Conservation (phyloP, 1,139 yeast species). For the Yamadazyma atlantica region DNA sequence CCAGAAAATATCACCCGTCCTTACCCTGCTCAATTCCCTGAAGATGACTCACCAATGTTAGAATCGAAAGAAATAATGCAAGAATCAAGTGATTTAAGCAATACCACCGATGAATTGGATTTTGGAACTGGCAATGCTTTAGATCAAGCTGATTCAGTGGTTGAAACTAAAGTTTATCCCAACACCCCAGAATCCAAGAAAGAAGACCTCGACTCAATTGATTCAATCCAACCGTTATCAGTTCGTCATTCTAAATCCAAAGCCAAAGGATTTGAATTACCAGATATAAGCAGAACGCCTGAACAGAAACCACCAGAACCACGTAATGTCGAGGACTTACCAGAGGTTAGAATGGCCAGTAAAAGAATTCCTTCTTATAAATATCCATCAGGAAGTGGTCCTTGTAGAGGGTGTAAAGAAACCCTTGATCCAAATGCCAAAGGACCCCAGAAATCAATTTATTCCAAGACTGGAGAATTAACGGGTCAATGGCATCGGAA, state of each 20-base stretch:
- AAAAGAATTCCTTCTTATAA: conserved; percentile 16
- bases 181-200: conserved; percentile 4
- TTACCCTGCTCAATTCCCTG: conserved; percentile 1
- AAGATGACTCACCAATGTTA: conserved; percentile 1
- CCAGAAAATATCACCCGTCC: neutral
- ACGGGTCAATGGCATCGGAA: conserved; percentile 94
- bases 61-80: neutral
- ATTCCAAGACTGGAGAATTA: conserved; percentile 76
- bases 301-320: conserved; percentile 1
- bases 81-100: neutral
- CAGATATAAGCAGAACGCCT: conserved; percentile 17
- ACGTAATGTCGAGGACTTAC: neutral
- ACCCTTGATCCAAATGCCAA: conserved; percentile 49
- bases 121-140: no score
- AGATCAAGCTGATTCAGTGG: neutral
- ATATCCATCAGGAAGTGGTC: conserved; percentile 66
- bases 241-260: conserved; percentile 20
- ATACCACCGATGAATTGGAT: conserved; percentile 2
- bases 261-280: conserved; percentile 12
- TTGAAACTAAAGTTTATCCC: conserved; percentile 2
- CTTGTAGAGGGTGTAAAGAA: conserved; percentile 64
- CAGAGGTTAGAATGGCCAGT: conserved; percentile 6
- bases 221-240: conserved; percentile 26
- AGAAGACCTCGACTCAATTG: conserved; percentile 21
- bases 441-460: conserved; percentile 47